Base-by-base conservation (phyloP, 1,284 basidiomycete species). In the Ceratobasidium sp. region DNA sequence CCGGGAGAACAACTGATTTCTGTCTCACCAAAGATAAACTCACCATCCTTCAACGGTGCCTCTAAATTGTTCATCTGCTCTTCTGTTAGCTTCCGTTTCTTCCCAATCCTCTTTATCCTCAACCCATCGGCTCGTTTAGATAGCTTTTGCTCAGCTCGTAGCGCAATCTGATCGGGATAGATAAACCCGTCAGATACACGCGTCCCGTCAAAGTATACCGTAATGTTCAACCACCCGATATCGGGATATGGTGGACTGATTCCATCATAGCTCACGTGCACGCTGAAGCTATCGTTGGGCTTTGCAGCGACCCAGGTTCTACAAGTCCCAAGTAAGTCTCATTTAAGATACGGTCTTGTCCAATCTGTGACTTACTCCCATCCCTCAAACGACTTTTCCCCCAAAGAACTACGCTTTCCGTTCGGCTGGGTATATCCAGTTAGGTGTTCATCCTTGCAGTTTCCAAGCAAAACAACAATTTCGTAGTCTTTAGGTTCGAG, bases 261-360 rank as follows among this genome's bases (percentile, higher is more conserved):
- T 2, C 67, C 49, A 20, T 69, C 51, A 40, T 69, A 69, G 20
- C 67, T 51, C 15, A 69, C 67, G 13, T 69, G 51, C 3, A 69
- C 49, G 20, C 53, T 69, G 28, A 69, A 69, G 9, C 15, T 20
- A 7, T 7, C 15, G 7, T 40, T n/a, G 6, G n/a, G 13, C 33
- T 69, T 40, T n/a, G 67, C 67, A n/a, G 4, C 28, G 18, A 69
- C 28, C 67, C 67, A 69, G 7, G 49, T 49, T 39, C 67, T 69
- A 20, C 20, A 39, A n/a, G n/a, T n/a, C n/a, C n/a, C n/a, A n/a
- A n/a, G n/a, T n/a, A n/a, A n/a, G n/a, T n/a, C n/a, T n/a, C n/a
- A n/a, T n/a, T n/a, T 15, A 13, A 39, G 44, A 13, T 13, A 46
- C 44, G 7, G 13, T 46, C 6, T 46, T 46, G 44, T 13, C 13